These are phyloP conservation scores for Lepidium sativum DNA, from an alignment of 345 rosid genomes.

Conservation along the genomic window DNA sequence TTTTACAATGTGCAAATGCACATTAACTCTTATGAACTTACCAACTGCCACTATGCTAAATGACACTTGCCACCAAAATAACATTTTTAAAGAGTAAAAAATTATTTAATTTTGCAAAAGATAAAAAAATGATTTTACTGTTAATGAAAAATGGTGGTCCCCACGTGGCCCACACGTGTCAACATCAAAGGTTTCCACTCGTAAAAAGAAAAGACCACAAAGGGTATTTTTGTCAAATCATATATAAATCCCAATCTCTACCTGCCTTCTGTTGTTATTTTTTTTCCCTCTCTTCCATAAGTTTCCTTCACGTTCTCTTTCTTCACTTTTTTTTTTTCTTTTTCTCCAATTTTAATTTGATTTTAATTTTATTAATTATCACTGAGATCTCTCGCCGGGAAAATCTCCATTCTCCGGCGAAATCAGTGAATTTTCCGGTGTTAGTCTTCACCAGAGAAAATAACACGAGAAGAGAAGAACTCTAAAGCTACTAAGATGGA, in stretches of 20 bases:
- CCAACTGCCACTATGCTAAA: no score
- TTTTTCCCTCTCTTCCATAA: neutral
- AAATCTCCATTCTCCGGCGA: slow-evolving; percentile 7
- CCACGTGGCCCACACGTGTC: slow-evolving; percentile 12
- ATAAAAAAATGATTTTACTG: no score
- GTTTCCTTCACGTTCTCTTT: slow-evolving; percentile 21
- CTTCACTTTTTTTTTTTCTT: neutral
- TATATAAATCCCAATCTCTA: slow-evolving; percentile 20
- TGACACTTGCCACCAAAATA: no score
- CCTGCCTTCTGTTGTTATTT: slow-evolving; percentile 30
- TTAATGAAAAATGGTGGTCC: neutral
- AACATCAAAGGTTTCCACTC: slow-evolving; percentile 3
- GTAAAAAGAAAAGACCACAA: slow-evolving; percentile 9
- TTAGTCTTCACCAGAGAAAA: neutral
- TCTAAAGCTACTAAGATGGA: slow-evolving; percentile 36
- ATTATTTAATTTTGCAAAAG: no score
- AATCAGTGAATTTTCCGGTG: neutral
- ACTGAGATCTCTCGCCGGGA: slow-evolving; percentile 20
- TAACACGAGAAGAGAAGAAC: neutral
- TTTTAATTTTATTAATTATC: neutral
- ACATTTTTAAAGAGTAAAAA: no score
- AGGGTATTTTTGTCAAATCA: slow-evolving; percentile 1
- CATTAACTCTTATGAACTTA: no score
- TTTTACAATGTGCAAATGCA: no score
- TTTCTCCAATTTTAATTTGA: neutral